Evolutionary conservation across 345 rosid genomes (phyloP).

Genomic region (Cardamine chenopodiifolia): DNA sequence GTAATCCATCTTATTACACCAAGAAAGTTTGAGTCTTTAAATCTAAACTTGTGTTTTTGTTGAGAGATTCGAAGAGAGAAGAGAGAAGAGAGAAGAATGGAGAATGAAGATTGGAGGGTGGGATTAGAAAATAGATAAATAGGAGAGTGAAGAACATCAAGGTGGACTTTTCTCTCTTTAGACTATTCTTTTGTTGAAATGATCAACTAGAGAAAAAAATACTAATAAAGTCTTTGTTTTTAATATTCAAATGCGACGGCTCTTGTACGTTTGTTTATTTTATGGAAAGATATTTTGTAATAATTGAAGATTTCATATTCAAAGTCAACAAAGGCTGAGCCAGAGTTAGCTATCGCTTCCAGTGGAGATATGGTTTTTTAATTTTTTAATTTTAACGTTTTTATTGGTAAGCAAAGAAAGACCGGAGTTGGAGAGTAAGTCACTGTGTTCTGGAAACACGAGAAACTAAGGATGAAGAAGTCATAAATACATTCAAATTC

Average conservation of each 20-base stretch:
- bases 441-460: not conserved
- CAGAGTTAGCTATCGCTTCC: not conserved
- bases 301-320: slow-evolving; percentile 15
- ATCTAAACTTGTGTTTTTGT: not conserved
- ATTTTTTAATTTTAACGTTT: not conserved
- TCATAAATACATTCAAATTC: not conserved
- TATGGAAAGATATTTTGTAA: not conserved
- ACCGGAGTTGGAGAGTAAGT: not conserved
- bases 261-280: not conserved
- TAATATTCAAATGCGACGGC: slow-evolving; percentile 31
- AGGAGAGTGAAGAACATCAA: slow-evolving; percentile 27
- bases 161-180: slow-evolving; percentile 32
- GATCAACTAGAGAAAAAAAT: not conserved
- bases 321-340: slow-evolving; percentile 31
- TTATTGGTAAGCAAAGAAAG: not conserved
- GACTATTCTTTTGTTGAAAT: not conserved
- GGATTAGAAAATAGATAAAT: slow-evolving; percentile 28
- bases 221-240: not conserved
- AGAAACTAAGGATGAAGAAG: not conserved
- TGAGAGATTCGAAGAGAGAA: not conserved
- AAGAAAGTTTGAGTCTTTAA: not conserved
- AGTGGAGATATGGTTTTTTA: not conserved
- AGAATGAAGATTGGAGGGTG: not conserved
- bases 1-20: slow-evolving; percentile 26
- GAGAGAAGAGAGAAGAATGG: not conserved